phyloP scores from a whole-genome alignment of 345 rosid genomes.

The Citrus unshiu region DNA sequence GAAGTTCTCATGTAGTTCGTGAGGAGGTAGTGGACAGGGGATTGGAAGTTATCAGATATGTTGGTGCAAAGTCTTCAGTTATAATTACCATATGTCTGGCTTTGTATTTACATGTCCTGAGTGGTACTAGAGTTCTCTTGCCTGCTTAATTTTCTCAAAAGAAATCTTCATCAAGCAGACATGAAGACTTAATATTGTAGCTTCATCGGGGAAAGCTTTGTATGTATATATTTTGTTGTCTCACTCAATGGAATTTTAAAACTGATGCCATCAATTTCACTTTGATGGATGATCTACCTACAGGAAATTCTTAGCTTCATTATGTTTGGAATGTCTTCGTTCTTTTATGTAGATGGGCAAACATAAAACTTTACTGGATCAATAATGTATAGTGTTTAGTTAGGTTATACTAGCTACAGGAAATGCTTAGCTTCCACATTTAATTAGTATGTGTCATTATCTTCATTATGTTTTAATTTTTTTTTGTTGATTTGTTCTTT shows the following conservation, averaged over 20 bases:
- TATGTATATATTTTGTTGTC: constrained; percentile 4
- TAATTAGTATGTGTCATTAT: not conserved
- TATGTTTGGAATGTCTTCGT: not conserved
- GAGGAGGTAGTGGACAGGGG: constrained; percentile 68
- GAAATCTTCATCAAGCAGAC: constrained; percentile 4
- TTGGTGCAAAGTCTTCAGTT: constrained; percentile 68
- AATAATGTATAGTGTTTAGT: not conserved
- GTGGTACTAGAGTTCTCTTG: constrained; percentile 39
- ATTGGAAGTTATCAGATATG: constrained; percentile 55
- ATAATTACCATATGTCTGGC: constrained; percentile 76
- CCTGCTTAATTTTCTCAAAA: constrained; percentile 31
- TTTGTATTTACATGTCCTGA: constrained; percentile 64
- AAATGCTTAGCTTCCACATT: constrained; percentile 1
- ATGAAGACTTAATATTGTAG: constrained; percentile 3
- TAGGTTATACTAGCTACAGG: not conserved
- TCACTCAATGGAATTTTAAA: constrained; percentile 5
- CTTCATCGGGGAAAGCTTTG: not conserved
- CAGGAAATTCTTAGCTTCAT: constrained; percentile 6
- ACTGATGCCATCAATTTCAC: not conserved
- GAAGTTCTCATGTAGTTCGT: constrained; percentile 37
- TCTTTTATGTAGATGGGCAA: not conserved
- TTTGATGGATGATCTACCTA: not conserved
- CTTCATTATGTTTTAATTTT: not conserved
- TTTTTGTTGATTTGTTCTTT: not conserved
- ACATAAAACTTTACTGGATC: not conserved